These are phyloP conservation scores for Nadsonia starkeyi-henricii DNA, from an alignment of 1,139 yeast species.

Conservation along the genomic window DNA sequence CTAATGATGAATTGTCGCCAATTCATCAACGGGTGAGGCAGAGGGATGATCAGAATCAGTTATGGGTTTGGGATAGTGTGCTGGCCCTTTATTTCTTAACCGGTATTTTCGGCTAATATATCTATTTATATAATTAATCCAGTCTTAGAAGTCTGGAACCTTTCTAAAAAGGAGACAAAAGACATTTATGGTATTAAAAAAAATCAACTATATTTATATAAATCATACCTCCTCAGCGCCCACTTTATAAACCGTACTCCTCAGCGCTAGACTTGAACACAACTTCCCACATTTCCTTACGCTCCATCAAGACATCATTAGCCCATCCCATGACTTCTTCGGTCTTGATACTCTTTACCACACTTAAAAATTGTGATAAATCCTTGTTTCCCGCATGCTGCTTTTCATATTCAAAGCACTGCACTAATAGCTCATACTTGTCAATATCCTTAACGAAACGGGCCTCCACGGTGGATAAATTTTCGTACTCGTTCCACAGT, in stretches of 20 bases:
- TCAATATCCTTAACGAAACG: slow-evolving; percentile 87
- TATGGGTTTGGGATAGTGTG: background rate
- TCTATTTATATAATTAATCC: no score
- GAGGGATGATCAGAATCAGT: no score
- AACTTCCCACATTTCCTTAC: slow-evolving; percentile 32
- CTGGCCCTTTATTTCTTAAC: background rate
- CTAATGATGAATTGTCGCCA: no score
- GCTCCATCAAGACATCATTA: slow-evolving; percentile 46
- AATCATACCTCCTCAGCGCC: no score
- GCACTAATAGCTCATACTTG: slow-evolving; percentile 82
- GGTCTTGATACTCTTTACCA: slow-evolving; percentile 53
- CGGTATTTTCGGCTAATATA: no score
- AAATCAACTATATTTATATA: no score
- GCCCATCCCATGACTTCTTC: slow-evolving; percentile 60
- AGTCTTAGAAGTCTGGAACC: no score
- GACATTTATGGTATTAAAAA: no score
- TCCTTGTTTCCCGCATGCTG: slow-evolving; percentile 40
- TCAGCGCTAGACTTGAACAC: no score
- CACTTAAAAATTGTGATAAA: slow-evolving; percentile 55
- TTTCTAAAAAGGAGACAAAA: no score
- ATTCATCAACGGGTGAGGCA: no score
- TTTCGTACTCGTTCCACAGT: slow-evolving; percentile 86
- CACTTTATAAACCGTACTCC: no score
- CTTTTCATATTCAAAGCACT: slow-evolving; percentile 79
- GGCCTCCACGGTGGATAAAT: slow-evolving; percentile 69